These are phyloP conservation scores for Mrakia frigida DNA, from an alignment of 768 basidiomycete species.

Conservation along the genomic window DNA sequence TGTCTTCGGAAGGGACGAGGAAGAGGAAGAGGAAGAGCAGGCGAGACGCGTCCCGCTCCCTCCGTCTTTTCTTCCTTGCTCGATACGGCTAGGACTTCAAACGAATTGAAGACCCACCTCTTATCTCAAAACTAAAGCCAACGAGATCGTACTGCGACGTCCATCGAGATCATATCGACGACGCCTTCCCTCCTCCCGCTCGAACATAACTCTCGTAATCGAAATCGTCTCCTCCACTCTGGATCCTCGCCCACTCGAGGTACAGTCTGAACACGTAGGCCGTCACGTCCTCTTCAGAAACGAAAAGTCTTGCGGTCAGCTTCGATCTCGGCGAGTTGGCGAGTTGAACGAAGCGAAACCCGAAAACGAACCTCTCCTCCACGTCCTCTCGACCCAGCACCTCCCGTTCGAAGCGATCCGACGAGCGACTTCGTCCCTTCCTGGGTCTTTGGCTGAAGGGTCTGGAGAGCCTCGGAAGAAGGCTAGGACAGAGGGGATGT, in stretches of 20 bases:
- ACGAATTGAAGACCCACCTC: no score
- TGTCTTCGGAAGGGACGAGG: no score
- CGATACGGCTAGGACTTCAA: no score
- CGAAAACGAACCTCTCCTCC: conserved; percentile 4
- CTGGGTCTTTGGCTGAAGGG: background rate
- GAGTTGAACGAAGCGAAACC: background rate
- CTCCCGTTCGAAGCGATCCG: background rate
- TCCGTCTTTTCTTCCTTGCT: no score
- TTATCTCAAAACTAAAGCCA: no score
- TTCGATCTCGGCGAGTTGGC: background rate
- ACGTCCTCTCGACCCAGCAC: conserved; percentile 15
- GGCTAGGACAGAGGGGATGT: conserved; percentile 20
- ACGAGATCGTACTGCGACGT: no score
- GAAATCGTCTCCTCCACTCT: conserved; percentile 2
- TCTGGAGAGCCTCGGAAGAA: conserved; percentile 8
- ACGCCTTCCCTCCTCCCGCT: no score
- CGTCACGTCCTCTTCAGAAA: conserved; percentile 51
- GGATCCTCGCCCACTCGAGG: conserved; percentile 42
- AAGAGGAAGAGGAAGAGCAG: no score
- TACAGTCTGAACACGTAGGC: conserved; percentile 43
- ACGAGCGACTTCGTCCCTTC: conserved; percentile 13
- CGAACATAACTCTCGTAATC: background rate
- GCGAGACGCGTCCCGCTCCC: no score
- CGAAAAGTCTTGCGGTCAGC: no score
- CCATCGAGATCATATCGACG: no score